These are phyloP conservation scores for Ceratobasidium sp. DNA, from an alignment of 1,284 basidiomycete species.

Conservation along the genomic window DNA sequence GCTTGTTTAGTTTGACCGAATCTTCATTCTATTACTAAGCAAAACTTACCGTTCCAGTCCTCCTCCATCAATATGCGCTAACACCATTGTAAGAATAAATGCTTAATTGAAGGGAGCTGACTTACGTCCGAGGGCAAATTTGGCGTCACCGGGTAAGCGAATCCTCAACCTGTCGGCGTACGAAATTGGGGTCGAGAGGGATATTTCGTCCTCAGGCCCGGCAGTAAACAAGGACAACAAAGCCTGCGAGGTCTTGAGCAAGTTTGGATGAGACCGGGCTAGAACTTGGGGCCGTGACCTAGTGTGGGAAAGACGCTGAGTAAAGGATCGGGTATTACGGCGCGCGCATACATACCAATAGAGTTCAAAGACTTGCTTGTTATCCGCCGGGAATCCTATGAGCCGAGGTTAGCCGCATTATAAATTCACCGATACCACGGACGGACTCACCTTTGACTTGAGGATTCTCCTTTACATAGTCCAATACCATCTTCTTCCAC, in stretches of 20 bases:
- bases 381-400: constrained; percentile 67
- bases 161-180: constrained; percentile 82
- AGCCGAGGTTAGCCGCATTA: neutral
- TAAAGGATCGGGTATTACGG: neutral
- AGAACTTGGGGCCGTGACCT: constrained; percentile 63
- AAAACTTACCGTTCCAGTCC: constrained; percentile 50
- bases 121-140: constrained; percentile 49
- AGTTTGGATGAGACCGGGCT: constrained; percentile 61
- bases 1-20: constrained; percentile 15
- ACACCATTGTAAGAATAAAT: constrained; percentile 48
- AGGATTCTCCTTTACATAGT: constrained; percentile 64
- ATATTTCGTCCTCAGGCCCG: constrained; percentile 53
- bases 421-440: too few species aligned
- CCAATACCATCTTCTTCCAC: constrained; percentile 65
- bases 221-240: constrained; percentile 65
- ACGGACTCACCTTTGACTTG: constrained; percentile 55
- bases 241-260: constrained; percentile 59
- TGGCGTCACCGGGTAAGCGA: constrained; percentile 70
- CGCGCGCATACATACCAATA: constrained; percentile 54
- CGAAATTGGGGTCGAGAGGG: constrained; percentile 64
- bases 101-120: neutral
- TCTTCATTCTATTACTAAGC: neutral
- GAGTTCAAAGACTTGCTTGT: constrained; percentile 75
- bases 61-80: constrained; percentile 81
- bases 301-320: constrained; percentile 36